Evolutionary conservation across 495 filamentous ascomycete genomes (phyloP).

Genomic region (Neurospora hispaniola): DNA sequence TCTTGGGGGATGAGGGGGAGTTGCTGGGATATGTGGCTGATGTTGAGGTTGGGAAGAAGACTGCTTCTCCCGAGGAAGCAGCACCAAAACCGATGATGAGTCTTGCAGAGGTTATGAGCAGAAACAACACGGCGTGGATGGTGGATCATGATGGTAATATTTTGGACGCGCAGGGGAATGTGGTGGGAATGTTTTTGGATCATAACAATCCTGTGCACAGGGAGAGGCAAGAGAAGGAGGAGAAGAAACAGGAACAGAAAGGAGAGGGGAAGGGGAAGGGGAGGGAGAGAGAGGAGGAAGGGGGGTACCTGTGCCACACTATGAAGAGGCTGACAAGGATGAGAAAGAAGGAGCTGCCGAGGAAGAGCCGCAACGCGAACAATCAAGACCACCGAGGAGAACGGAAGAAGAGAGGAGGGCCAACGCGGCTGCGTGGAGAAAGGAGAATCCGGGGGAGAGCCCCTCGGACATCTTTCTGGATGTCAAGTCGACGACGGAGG

Average conservation of each 20-base stretch:
- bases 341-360: not conserved
- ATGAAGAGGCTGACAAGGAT: slow-evolving; percentile 4
- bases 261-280: not conserved
- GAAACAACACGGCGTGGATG: slow-evolving; percentile 26
- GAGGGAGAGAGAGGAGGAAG: not conserved
- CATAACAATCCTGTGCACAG: slow-evolving; percentile 24
- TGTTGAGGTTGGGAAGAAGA: slow-evolving; percentile 21
- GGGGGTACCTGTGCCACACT: slow-evolving; percentile 5
- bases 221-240: slow-evolving; percentile 1
- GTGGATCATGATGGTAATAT: slow-evolving; percentile 38
- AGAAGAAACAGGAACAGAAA: not conserved
- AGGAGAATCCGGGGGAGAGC: slow-evolving; percentile 29
- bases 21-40: slow-evolving; percentile 38
- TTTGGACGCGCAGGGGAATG: slow-evolving; percentile 28
- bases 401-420: slow-evolving; percentile 24
- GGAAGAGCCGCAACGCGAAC: not conserved
- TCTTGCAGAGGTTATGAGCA: slow-evolving; percentile 27
- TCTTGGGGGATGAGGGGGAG: slow-evolving; percentile 34
- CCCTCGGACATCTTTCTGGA: slow-evolving; percentile 43
- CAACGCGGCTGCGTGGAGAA: slow-evolving; percentile 29
- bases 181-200: slow-evolving; percentile 36
- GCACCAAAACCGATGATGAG: slow-evolving; percentile 11
- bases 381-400: slow-evolving; percentile 9
- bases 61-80: not conserved
- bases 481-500: slow-evolving; percentile 41